Percentiles rank a stretch among this genome's conserved stretches.
These are phyloP conservation scores for Brettanomyces sp. DNA, from an alignment of 805 yeast genomes.

Conservation along the genomic window DNA sequence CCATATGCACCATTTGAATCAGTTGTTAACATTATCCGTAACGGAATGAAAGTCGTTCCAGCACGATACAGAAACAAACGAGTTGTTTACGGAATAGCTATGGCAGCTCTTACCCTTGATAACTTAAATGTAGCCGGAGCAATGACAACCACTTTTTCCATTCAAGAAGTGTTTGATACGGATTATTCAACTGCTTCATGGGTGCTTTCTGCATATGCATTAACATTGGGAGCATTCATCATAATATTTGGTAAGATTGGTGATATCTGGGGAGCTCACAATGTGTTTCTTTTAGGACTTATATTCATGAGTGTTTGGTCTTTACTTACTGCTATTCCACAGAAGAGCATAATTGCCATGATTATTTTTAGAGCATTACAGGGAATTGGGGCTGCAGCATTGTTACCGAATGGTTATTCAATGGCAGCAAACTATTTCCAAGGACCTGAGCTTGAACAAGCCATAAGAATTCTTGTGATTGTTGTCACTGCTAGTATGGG, in stretches of 20 bases:
- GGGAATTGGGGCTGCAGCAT: conserved; percentile 33
- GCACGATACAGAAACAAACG: not conserved
- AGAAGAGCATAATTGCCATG: conserved; percentile 24
- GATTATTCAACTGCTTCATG: conserved; percentile 28
- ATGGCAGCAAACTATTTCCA: conserved; percentile 16
- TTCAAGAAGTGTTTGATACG: conserved; percentile 30
- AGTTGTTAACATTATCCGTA: not conserved
- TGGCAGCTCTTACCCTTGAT: conserved; percentile 11
- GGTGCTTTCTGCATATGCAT: conserved; percentile 34
- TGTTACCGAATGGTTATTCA: conserved; percentile 25
- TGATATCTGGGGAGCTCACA: conserved; percentile 32
- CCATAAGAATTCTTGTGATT: conserved; percentile 9
- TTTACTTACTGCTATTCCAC: conserved; percentile 27
- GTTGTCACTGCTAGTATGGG: conserved; percentile 25
- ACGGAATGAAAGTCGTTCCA: not conserved
- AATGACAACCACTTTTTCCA: conserved; percentile 12
- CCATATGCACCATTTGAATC: no score
- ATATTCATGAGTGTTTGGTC: conserved; percentile 14
- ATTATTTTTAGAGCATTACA: conserved; percentile 36
- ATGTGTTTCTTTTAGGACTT: conserved; percentile 18
- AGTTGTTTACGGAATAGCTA: not conserved
- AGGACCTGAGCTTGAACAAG: conserved; percentile 9
- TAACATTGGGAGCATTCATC: conserved; percentile 36
- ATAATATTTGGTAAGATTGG: conserved; percentile 32
- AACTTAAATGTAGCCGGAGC: conserved; percentile 20